Evolutionary conservation across 1,284 basidiomycete genomes (phyloP), one percentile per base, ranked within the genome.

Genomic region (Papiliotrema laurentii): DNA sequence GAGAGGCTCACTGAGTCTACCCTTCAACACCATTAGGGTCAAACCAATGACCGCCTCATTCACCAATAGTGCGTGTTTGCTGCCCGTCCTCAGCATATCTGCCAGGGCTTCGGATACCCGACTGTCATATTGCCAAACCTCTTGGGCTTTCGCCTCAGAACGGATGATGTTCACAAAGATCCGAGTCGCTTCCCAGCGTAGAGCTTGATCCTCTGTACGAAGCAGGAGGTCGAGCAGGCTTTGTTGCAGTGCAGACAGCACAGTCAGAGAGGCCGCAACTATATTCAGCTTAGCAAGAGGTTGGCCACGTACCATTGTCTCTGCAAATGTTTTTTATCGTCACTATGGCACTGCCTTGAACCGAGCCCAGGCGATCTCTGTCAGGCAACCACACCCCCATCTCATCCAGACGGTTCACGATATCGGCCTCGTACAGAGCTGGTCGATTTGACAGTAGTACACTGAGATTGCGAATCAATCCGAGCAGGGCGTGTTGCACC

Each of bases 101-200:
- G 83, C 80, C 24, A 97, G 77, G 11, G 83, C 81, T 5, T 77
- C 77, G 0, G 82, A 78, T 53, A 80, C 81, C 21, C 81, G 76
- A 19, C 73, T 62, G 9, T 77, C 81, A 22, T 79, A 72, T 18
- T 89, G n/a, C 83, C 82, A 21, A 10, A 16, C 21, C 14, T 25
- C 25, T 34, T 25, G 33, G 22, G 22, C n/a, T 33, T 43, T 30
- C 25, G 43, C 87, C 72, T 45, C 83, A 80, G 71, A 83, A 82
- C 65, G 63, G 61, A 92, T 79, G 26, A 84, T 79, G 67, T 92
- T 91, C 56, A 89, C 88, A 45, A 96, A 76, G 1, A 94, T 82
- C 11, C 93, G 83, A 13, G 89, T 87, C 21, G 86, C 87, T 75
- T 97, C 94, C 64, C 88, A 89, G 71, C 85, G 86, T 28, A 94